Conservation (phyloP, 2,329 filamentous ascomycete species). For the Orbilia oligospora region DNA sequence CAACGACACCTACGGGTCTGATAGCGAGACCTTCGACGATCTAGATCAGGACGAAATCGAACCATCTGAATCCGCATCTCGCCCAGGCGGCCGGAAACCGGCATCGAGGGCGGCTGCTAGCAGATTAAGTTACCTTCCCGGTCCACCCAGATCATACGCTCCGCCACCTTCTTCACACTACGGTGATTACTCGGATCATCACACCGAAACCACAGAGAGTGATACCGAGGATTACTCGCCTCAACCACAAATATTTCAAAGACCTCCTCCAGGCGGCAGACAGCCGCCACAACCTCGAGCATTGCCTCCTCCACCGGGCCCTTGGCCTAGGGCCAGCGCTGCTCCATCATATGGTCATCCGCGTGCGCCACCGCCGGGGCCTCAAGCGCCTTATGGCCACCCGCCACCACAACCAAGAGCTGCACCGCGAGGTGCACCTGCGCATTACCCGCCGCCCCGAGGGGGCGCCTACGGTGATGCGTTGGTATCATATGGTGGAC, state of each 20-base stretch:
- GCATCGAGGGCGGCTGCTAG: constrained; percentile 55
- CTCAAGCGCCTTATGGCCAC: constrained; percentile 56
- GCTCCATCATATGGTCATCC: constrained; percentile 45
- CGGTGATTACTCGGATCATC: constrained; percentile 49
- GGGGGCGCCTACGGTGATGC: constrained; percentile 41
- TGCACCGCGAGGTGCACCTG: constrained; percentile 61
- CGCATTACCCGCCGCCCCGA: constrained; percentile 54
- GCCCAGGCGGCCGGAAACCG: constrained; percentile 61
- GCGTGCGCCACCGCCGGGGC: constrained; percentile 46
- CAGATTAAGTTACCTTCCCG: constrained; percentile 48
- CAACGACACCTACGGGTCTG: constrained; percentile 62
- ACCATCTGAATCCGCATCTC: constrained; percentile 64
- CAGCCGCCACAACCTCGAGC: constrained; percentile 59
- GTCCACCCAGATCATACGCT: constrained; percentile 53
- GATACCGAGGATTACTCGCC: constrained; percentile 61
- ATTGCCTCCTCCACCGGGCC: constrained; percentile 52
- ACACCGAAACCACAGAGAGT: constrained; percentile 55
- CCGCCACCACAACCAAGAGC: constrained; percentile 55
- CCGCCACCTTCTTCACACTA: constrained; percentile 47
- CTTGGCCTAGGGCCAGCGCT: constrained; percentile 39
- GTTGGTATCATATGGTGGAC: constrained; percentile 60
- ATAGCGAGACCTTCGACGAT: constrained; percentile 63
- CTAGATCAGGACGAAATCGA: constrained; percentile 63
- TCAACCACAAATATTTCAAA: constrained; percentile 57
- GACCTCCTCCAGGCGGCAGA: constrained; percentile 56